phyloP scores from a whole-genome alignment of 345 rosid genomes.

The Eucalyptus marginata region DNA sequence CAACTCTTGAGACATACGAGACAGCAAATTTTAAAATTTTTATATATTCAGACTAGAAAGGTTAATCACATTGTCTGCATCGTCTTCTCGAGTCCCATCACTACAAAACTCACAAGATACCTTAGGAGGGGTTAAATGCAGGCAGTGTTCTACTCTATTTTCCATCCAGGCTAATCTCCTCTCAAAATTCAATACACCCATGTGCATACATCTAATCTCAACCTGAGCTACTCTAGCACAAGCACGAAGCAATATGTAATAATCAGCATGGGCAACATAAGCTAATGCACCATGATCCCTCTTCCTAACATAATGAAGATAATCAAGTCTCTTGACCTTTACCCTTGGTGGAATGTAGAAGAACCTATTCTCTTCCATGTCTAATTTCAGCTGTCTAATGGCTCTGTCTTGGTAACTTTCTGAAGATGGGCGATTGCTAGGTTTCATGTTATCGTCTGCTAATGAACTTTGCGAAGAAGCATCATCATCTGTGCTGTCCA shows the following conservation, averaged over 20 bases:
- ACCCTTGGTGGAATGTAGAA: slow-evolving; percentile 62
- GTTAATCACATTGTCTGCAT: slow-evolving; percentile 1
- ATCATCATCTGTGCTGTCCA: background rate
- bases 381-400: slow-evolving; percentile 32
- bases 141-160: slow-evolving; percentile 38
- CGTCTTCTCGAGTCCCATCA: slow-evolving; percentile 1
- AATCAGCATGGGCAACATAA: slow-evolving; percentile 70
- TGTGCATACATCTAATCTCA: slow-evolving; percentile 54
- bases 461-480: background rate
- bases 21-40: background rate
- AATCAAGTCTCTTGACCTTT: slow-evolving; percentile 39
- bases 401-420: slow-evolving; percentile 9
- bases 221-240: slow-evolving; percentile 56
- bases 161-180: slow-evolving; percentile 77
- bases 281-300: slow-evolving; percentile 36
- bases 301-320: slow-evolving; percentile 58
- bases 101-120: slow-evolving; percentile 34
- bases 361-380: slow-evolving; percentile 69
- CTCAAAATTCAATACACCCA: slow-evolving; percentile 58
- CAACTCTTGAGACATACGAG: background rate
- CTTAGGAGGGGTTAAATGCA: slow-evolving; percentile 29
- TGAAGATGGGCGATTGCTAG: background rate
- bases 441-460: background rate
- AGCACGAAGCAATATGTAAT: slow-evolving; percentile 58
- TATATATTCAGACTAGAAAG: slow-evolving; percentile 10